These are phyloP conservation scores for Radiomyces spectabilis DNA, from an alignment of 192 early-diverging fungal genomes.

Conservation along the genomic window DNA sequence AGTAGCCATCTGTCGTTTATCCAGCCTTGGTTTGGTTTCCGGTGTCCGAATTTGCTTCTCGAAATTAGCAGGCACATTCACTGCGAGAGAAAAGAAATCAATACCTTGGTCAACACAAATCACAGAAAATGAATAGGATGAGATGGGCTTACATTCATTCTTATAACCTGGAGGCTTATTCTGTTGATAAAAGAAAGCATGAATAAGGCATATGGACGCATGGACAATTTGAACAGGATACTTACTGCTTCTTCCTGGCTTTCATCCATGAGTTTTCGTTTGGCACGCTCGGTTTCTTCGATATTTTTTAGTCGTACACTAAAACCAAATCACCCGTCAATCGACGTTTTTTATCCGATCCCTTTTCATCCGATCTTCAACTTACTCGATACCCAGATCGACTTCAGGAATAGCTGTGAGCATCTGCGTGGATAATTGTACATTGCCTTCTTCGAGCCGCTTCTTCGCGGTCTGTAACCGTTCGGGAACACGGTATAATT, in stretches of 20 bases:
- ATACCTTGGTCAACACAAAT: conserved; percentile 15
- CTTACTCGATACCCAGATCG: conserved; percentile 76
- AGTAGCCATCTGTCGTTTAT: conserved; percentile 69
- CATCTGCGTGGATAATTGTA: conserved; percentile 80
- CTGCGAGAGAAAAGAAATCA: conserved; percentile 1
- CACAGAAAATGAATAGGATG: background rate
- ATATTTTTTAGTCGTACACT: conserved; percentile 64
- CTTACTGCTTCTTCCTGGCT: background rate
- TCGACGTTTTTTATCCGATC: background rate
- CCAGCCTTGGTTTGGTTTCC: conserved; percentile 16
- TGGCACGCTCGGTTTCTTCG: conserved; percentile 73
- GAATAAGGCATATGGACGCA: background rate
- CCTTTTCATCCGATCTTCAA: background rate
- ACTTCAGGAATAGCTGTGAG: conserved; percentile 89
- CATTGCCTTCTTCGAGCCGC: conserved; percentile 76
- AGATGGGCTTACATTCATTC: background rate
- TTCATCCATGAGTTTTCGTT: conserved; percentile 44
- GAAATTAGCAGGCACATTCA: conserved; percentile 15
- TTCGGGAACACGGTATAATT: conserved; percentile 60
- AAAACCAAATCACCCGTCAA: conserved; percentile 3
- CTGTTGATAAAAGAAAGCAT: background rate
- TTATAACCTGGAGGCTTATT: background rate
- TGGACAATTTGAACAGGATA: background rate
- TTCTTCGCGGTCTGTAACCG: conserved; percentile 52
- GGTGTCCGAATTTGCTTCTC: conserved; percentile 22